A percentile compares a stretch with the other conserved stretches of the same genome.
Evolutionary conservation across 2,329 filamentous ascomycete species (phyloP).

Genomic region (Phaeosphaeriaceae sp.): DNA sequence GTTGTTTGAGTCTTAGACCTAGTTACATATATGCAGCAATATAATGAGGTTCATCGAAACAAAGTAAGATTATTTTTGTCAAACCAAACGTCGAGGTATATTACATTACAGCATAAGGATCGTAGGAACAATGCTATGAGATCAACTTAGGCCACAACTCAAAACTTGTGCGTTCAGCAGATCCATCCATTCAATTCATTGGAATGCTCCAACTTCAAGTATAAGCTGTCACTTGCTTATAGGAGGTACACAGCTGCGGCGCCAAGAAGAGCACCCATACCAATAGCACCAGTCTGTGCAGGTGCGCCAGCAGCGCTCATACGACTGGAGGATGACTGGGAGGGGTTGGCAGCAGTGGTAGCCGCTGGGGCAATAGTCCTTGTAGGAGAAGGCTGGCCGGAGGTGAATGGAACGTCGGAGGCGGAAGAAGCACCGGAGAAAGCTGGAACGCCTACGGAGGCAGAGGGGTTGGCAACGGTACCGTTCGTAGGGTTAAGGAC

Average conservation of each 20-base stretch:
- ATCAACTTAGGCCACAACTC: neutral
- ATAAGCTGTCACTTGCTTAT: slow-evolving; percentile 7
- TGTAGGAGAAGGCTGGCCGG: slow-evolving; percentile 57
- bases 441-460: slow-evolving; percentile 57
- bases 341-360: slow-evolving; percentile 25
- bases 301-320: slow-evolving; percentile 28
- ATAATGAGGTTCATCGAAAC: too few species aligned
- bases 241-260: slow-evolving; percentile 47
- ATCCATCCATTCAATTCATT: neutral
- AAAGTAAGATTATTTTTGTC: neutral
- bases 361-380: slow-evolving; percentile 46
- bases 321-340: slow-evolving; percentile 31
- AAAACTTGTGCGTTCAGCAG: neutral
- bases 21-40: too few species aligned
- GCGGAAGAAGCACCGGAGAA: slow-evolving; percentile 60
- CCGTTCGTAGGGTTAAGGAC: slow-evolving; percentile 63
- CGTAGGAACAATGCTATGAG: neutral
- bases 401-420: slow-evolving; percentile 61
- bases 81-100: neutral
- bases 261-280: slow-evolving; percentile 56
- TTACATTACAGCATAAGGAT: slow-evolving; percentile 13
- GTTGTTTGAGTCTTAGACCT: too few species aligned
- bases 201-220: neutral
- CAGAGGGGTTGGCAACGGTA: slow-evolving; percentile 51
- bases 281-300: slow-evolving; percentile 51